Evolutionary conservation across 371 early-diverging fungal genomes (phyloP).

Genomic region (Thermomucor indicae-seudaticae): DNA sequence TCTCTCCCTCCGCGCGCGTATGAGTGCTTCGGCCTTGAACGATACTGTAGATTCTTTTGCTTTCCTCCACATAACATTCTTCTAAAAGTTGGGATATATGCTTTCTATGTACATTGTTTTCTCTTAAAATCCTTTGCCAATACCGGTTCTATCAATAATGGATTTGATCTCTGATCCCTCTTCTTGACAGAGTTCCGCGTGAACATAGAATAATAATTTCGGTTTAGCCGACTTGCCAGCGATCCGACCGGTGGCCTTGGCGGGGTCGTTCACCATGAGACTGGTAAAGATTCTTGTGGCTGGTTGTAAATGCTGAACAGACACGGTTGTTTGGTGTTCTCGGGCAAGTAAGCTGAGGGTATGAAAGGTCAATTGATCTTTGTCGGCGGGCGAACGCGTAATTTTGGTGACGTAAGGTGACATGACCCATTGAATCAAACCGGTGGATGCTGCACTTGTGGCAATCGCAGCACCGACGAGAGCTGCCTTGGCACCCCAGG

Average conservation of each 20-base stretch:
- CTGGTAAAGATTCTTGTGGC: conserved; percentile 58
- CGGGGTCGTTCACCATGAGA: conserved; percentile 40
- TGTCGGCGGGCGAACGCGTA: conserved; percentile 27
- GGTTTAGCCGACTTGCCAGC: conserved; percentile 40
- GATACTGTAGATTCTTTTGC: too few species aligned
- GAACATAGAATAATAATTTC: conserved; percentile 51
- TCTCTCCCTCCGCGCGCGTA: not conserved
- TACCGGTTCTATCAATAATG: conserved; percentile 37
- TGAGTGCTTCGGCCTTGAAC: too few species aligned
- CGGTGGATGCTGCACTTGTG: conserved; percentile 61
- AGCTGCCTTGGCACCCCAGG: conserved; percentile 53
- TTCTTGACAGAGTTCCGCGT: conserved; percentile 50
- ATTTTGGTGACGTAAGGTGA: conserved; percentile 62
- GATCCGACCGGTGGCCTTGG: conserved; percentile 24
- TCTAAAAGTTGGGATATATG: not conserved
- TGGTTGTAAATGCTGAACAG: conserved; percentile 43
- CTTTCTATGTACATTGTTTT: not conserved
- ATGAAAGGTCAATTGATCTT: conserved; percentile 25
- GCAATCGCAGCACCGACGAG: conserved; percentile 56
- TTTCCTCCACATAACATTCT: not conserved
- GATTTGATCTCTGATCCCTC: conserved; percentile 30
- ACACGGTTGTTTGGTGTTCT: conserved; percentile 51
- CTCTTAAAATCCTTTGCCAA: conserved; percentile 40
- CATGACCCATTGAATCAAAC: conserved; percentile 60
- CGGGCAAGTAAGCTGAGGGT: conserved; percentile 31